Evolutionary conservation across 2,329 filamentous ascomycete genomes (phyloP), one percentile per base, ranked within the genome.

Genomic region (Talaromyces piceae): DNA sequence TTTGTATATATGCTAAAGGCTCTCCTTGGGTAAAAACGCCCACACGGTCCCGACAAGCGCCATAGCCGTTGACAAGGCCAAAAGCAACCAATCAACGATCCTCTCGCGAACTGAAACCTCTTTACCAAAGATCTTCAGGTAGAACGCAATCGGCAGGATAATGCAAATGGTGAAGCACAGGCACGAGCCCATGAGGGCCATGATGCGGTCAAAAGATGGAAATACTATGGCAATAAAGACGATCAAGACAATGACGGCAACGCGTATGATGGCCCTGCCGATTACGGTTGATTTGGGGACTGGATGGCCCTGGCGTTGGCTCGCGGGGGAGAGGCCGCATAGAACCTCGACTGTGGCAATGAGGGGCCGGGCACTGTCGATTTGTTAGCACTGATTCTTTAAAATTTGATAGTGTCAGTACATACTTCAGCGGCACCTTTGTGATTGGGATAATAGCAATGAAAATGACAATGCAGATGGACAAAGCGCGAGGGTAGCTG

Each of bases 81-180:
- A 83, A 59, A 95, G 69, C 13, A 73, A 64, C 76, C 82, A 91
- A 60, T 86, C 83, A 41, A 87, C 58, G 4, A 80, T 65, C 60
- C 80, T 83, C 69, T 95, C 88, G 20, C 66, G 64, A 1, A 67
- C 58, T 1, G 76, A 72, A 43, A 96, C 81, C 54, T 91, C 83
- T 46, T 82, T 77, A 44, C 83, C 82, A 66, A 95, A 97, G 1
- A 97, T 81, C 71, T 91, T 95, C 51, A 97, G 72, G 63, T 97
- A 90, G 65, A 98, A 97, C 4, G 84, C 79, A 27, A 95, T 74
- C 0, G 91, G 93, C 47, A 98, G 76, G 68, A 95, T 90, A 58
- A 97, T 84, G 70, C 91, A 97, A 58, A 97, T 94, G 16, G 88
- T 88, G 61, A 95, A 95, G 71, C 91, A 96, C 13, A 95, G 78